phyloP scores from a whole-genome alignment of 192 early-diverging fungal genomes.

The Podila epigama region DNA sequence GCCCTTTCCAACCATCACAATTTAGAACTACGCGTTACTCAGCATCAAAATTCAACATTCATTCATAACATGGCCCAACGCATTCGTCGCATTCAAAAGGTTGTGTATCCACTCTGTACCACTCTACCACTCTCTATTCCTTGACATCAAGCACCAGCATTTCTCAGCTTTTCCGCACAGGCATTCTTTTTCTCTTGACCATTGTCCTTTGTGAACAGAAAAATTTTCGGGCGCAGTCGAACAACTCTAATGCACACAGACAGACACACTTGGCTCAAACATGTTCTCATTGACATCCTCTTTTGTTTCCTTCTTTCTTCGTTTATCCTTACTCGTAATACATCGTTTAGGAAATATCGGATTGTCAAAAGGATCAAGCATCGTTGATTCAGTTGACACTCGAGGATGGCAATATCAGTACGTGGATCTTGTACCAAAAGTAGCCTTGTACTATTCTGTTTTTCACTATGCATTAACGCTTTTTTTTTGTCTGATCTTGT shows the following conservation, averaged over 20 bases:
- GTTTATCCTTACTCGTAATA: background rate
- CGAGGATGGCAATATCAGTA: conserved; percentile 48
- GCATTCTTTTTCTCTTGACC: no score
- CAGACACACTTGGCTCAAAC: no score
- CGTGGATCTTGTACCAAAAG: background rate
- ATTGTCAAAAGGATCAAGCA: conserved; percentile 38
- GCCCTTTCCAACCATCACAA: no score
- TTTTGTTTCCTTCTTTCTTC: background rate
- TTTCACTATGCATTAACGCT: background rate
- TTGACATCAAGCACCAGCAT: no score
- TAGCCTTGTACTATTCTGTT: background rate
- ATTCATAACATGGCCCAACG: conserved; percentile 27
- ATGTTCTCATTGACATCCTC: no score
- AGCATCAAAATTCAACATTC: background rate
- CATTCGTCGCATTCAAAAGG: conserved; percentile 45
- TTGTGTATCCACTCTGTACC: no score
- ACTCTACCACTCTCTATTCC: no score
- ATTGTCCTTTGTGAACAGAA: no score
- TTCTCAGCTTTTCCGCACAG: no score
- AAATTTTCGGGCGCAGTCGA: no score
- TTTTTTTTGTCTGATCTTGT: background rate
- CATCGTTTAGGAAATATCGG: conserved; percentile 26
- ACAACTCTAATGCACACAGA: no score
- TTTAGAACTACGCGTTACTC: background rate
- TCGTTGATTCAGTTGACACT: conserved; percentile 32